Percentiles rank a stretch among this genome's conserved stretches.
Conservation (phyloP, 306 rosid genomes). For the Macrotyloma uniflorum region DNA sequence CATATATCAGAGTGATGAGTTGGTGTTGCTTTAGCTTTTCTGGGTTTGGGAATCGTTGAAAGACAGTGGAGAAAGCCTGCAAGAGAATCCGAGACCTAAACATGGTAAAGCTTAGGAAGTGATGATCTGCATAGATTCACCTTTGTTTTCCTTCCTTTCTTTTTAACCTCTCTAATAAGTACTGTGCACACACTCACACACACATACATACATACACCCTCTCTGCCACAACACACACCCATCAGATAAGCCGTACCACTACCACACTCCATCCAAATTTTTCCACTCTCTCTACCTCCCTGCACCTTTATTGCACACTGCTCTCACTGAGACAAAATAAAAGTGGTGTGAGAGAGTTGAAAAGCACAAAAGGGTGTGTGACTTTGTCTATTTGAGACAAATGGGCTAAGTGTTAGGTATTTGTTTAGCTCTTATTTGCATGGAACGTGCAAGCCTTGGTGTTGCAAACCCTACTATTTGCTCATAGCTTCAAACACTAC, state of each 20-base stretch:
- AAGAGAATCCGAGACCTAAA: slow-evolving; percentile 67
- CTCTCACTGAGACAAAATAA: slow-evolving; percentile 20
- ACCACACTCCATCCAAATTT: neutral
- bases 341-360: slow-evolving; percentile 26
- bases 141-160: slow-evolving; percentile 5
- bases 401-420: slow-evolving; percentile 44
- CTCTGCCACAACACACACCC: slow-evolving; percentile 29
- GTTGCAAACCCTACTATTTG: slow-evolving; percentile 38
- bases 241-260: slow-evolving; percentile 37
- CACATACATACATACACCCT: too few species aligned
- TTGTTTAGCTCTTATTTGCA: slow-evolving; percentile 51
- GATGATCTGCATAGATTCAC: slow-evolving; percentile 52
- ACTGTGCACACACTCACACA: slow-evolving; percentile 24
- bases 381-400: slow-evolving; percentile 31
- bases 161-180: slow-evolving; percentile 35
- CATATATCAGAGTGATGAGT: slow-evolving; percentile 21
- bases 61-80: slow-evolving; percentile 72
- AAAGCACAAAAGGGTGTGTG: slow-evolving; percentile 5
- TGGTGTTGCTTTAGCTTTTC: slow-evolving; percentile 45
- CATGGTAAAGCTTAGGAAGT: slow-evolving; percentile 73
- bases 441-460: slow-evolving; percentile 45
- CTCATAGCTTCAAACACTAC: slow-evolving; percentile 40
- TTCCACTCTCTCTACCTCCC: slow-evolving; percentile 35
- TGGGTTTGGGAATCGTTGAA: slow-evolving; percentile 54
- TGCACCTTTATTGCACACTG: slow-evolving; percentile 11